Conservation (phyloP, 106 monocot species). For the Narthecium ossifragum region DNA sequence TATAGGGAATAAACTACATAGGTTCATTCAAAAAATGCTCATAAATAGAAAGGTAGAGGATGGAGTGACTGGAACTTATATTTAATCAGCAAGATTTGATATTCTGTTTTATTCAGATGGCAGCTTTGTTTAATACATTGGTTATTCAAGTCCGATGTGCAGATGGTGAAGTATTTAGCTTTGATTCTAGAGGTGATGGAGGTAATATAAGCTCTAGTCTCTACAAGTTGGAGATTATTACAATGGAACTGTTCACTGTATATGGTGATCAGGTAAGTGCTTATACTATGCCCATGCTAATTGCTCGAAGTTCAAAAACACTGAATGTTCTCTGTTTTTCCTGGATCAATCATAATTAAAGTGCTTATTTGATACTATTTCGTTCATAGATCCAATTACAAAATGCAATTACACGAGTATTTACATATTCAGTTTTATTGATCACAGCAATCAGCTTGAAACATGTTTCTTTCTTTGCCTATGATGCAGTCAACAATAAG, state of each 20-base stretch:
- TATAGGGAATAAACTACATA: too few relatives aligned
- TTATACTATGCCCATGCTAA: too few relatives aligned
- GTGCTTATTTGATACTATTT: too few relatives aligned
- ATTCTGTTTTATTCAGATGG: too few relatives aligned
- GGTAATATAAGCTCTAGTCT: slow-evolving; percentile 32
- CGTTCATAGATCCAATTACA: too few relatives aligned
- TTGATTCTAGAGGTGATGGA: slow-evolving; percentile 15
- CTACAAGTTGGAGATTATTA: slow-evolving; percentile 73
- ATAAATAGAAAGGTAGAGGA: slow-evolving; percentile 53
- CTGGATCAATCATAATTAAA: too few relatives aligned
- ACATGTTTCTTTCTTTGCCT: not conserved
- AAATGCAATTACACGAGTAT: too few relatives aligned
- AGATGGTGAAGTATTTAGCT: slow-evolving; percentile 47
- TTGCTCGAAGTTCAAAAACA: too few relatives aligned
- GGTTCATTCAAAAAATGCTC: too few relatives aligned
- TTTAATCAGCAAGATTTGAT: slow-evolving; percentile 47
- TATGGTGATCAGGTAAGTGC: slow-evolving; percentile 64
- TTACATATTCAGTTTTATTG: too few relatives aligned
- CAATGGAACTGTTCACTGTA: slow-evolving; percentile 60
- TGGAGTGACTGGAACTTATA: slow-evolving; percentile 36
- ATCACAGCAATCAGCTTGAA: not conserved
- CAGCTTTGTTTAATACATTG: too few relatives aligned
- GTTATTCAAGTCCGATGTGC: slow-evolving; percentile 10
- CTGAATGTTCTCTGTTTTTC: too few relatives aligned
- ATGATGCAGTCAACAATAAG: slow-evolving; percentile 33